Evolutionary conservation across 768 basidiomycete species (phyloP).

Genomic region (Phlebiopsis flavidoalba): DNA sequence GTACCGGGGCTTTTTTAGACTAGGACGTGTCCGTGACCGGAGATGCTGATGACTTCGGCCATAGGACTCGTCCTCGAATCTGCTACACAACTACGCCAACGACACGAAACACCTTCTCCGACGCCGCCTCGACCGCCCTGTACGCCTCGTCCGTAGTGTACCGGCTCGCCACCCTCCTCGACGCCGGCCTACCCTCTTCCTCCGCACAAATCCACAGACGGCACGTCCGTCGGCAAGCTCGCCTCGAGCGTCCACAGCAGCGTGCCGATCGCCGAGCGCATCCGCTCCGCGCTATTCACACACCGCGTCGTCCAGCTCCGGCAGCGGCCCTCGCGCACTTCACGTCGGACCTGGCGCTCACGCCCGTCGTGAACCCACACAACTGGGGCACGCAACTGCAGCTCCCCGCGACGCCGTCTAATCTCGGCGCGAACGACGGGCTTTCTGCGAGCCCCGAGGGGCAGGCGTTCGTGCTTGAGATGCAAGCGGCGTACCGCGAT

Average conservation of each 20-base stretch:
- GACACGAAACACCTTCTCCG: conserved; percentile 54
- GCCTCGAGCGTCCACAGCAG: conserved; percentile 43
- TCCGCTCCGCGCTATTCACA: conserved; percentile 10
- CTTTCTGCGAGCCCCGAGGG: conserved; percentile 66
- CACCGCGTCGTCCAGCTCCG: conserved; percentile 8
- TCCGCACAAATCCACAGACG: conserved; percentile 20
- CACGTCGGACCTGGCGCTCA: conserved; percentile 57
- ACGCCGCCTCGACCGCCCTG: conserved; percentile 69
- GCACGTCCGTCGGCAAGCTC: conserved; percentile 49
- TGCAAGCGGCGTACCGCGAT: conserved; percentile 73
- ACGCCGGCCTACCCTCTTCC: conserved; percentile 7
- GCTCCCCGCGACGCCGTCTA: neutral
- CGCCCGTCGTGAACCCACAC: conserved; percentile 73
- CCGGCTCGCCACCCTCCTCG: conserved; percentile 54
- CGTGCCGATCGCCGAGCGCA: conserved; percentile 21
- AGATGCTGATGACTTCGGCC: neutral
- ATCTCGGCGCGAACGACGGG: neutral
- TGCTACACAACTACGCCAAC: conserved; percentile 75
- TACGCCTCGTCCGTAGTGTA: conserved; percentile 74
- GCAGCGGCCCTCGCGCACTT: conserved; percentile 39
- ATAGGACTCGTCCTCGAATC: conserved; percentile 4
- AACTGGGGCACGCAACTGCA: conserved; percentile 31
- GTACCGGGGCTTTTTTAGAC: neutral
- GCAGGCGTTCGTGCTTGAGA: conserved; percentile 72
- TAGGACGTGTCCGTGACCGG: neutral